Conservation (phyloP, 2,329 filamentous ascomycete species). For the Claviceps purpurea region DNA sequence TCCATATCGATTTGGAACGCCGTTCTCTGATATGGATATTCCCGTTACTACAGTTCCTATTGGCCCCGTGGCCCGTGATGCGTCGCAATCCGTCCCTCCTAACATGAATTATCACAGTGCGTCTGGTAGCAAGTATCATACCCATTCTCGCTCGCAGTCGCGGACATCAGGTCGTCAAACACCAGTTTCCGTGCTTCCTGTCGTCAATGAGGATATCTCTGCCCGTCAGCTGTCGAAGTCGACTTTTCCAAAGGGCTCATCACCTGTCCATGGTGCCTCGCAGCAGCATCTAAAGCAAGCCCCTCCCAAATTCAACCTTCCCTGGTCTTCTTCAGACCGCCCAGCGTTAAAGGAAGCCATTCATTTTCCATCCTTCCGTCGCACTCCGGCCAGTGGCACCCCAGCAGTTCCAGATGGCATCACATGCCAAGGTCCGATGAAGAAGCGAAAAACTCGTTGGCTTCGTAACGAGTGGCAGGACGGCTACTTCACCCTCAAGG, state of each 20-base stretch:
- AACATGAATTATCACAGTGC: constrained; percentile 67
- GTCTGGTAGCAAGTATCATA: constrained; percentile 16
- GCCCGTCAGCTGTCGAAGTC: constrained; percentile 23
- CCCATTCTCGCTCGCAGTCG: constrained; percentile 34
- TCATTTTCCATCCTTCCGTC: constrained; percentile 20
- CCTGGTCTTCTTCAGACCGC: constrained; percentile 39
- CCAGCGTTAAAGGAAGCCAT: constrained; percentile 31
- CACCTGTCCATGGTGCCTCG: constrained; percentile 18
- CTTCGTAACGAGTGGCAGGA: constrained; percentile 90
- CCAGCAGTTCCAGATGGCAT: constrained; percentile 34
- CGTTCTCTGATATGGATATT: constrained; percentile 82
- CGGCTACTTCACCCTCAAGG: constrained; percentile 75
- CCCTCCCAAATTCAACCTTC: constrained; percentile 41
- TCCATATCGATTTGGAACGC: constrained; percentile 68
- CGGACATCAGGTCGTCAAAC: constrained; percentile 49
- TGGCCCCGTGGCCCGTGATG: constrained; percentile 62
- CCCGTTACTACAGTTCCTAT: constrained; percentile 61
- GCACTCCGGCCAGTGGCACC: constrained; percentile 13
- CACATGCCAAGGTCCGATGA: constrained; percentile 76
- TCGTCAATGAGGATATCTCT: constrained; percentile 51
- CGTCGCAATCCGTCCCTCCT: constrained; percentile 83
- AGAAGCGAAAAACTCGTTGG: constrained; percentile 82
- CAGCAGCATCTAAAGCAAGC: constrained; percentile 32
- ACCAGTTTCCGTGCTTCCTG: constrained; percentile 53
- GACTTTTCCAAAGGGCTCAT: constrained; percentile 21